These are phyloP conservation scores for Hyaloscypha bicolor DNA, from an alignment of 495 filamentous ascomycete genomes.

Conservation along the genomic window DNA sequence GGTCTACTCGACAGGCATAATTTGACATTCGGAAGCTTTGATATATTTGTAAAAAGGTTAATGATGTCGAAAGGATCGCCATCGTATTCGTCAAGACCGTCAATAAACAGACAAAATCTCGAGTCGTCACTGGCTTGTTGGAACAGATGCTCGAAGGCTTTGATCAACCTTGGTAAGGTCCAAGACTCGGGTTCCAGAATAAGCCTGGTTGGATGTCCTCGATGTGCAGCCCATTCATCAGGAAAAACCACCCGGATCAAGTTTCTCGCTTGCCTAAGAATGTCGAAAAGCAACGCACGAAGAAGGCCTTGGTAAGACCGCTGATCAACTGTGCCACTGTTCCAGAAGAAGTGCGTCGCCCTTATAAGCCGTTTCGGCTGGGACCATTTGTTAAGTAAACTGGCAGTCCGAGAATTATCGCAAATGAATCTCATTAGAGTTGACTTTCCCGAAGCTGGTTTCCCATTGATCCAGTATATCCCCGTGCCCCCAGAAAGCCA, in stretches of 20 bases:
- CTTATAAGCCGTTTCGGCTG: conserved; percentile 1
- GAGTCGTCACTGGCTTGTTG: neutral
- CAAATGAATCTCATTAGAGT: conserved; percentile 43
- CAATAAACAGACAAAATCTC: conserved; percentile 3
- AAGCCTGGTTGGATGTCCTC: neutral
- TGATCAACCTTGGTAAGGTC: neutral
- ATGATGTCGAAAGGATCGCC: conserved; percentile 3
- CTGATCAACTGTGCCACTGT: conserved; percentile 33
- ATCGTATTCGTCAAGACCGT: conserved; percentile 11
- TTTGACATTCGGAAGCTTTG: conserved; percentile 2
- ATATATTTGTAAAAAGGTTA: neutral
- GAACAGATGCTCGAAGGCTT: conserved; percentile 3
- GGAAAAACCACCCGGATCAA: neutral
- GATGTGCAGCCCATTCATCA: neutral
- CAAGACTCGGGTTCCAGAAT: neutral
- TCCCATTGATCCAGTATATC: conserved; percentile 43
- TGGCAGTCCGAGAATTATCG: conserved; percentile 23
- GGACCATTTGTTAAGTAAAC: conserved; percentile 31
- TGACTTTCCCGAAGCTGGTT: conserved; percentile 44
- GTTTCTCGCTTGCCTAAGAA: conserved; percentile 9
- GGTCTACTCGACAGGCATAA: conserved; percentile 3
- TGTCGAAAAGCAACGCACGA: conserved; percentile 31
- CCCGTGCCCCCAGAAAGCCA: conserved; percentile 27
- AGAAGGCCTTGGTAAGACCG: conserved; percentile 36
- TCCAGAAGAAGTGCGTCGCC: conserved; percentile 42